phyloP scores from a whole-genome alignment of 306 rosid genomes.

The Castanea mollissima region DNA sequence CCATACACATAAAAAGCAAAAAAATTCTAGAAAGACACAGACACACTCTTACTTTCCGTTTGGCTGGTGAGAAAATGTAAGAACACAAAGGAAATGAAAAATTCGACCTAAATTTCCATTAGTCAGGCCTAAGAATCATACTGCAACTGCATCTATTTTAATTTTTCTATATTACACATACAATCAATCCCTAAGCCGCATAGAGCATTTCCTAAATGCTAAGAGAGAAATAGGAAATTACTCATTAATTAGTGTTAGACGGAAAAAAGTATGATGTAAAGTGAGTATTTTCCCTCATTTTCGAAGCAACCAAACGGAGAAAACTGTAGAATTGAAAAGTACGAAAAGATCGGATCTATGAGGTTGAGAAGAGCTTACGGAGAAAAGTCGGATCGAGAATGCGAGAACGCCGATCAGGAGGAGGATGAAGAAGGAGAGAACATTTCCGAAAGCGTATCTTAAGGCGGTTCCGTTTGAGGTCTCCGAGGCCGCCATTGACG shows the following conservation, averaged over 20 bases:
- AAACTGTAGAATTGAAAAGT: background rate
- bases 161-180: background rate
- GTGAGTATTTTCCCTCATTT: constrained; percentile 1
- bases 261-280: too few species aligned
- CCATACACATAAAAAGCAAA: background rate
- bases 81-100: background rate
- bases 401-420: constrained; percentile 96
- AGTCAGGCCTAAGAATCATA: background rate
- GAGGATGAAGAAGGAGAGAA: constrained; percentile 81
- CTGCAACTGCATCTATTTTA: background rate
- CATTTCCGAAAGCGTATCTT: constrained; percentile 82
- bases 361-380: constrained; percentile 63
- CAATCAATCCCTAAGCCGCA: background rate
- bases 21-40: background rate
- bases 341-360: constrained; percentile 39
- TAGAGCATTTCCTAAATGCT: background rate
- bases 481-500: constrained; percentile 93
- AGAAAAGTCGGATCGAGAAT: constrained; percentile 98
- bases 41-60: background rate
- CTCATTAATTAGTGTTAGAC: too few species aligned
- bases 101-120: background rate
- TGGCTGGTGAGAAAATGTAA: constrained; percentile 6
- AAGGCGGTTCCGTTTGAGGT: constrained; percentile 44
- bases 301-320: constrained; percentile 7
- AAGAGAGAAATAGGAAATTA: background rate